Evolutionary conservation across 805 yeast genomes (phyloP).

Genomic region (Candida vaughaniae): DNA sequence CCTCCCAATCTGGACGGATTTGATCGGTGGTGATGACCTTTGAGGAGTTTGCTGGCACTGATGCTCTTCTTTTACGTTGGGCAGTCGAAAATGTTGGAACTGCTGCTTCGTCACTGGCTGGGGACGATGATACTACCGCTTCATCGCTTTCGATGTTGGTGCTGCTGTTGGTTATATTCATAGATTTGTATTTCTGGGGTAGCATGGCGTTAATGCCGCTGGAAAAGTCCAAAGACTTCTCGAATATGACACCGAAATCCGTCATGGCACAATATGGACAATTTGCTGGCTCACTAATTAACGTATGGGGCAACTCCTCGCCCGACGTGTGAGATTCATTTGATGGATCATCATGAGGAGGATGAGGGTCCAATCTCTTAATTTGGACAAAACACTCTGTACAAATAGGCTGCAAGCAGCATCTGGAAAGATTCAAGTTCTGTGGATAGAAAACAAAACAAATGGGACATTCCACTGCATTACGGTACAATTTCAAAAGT

Average conservation of each 20-base stretch:
- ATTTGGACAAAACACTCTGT: slow-evolving; percentile 97
- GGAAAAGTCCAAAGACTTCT: slow-evolving; percentile 53
- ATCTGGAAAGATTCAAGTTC: slow-evolving; percentile 73
- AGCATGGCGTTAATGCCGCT: slow-evolving; percentile 58
- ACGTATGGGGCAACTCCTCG: slow-evolving; percentile 52
- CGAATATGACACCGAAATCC: slow-evolving; percentile 80
- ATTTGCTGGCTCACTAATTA: slow-evolving; percentile 82
- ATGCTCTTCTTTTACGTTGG: slow-evolving; percentile 28
- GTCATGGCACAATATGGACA: slow-evolving; percentile 94
- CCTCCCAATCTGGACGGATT: slow-evolving; percentile 93
- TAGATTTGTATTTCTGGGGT: slow-evolving; percentile 32
- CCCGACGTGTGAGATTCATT: slow-evolving; percentile 22
- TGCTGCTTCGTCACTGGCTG: slow-evolving; percentile 1
- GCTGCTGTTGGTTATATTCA: not conserved
- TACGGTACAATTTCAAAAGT: slow-evolving; percentile 59
- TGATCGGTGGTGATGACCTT: slow-evolving; percentile 75
- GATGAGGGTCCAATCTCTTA: slow-evolving; percentile 88
- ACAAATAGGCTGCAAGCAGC: slow-evolving; percentile 93
- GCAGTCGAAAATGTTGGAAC: not conserved
- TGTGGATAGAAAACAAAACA: slow-evolving; percentile 87
- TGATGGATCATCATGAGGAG: slow-evolving; percentile 64
- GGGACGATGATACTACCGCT: slow-evolving; percentile 10
- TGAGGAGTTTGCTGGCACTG: slow-evolving; percentile 65
- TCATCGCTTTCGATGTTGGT: slow-evolving; percentile 5
- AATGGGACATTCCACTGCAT: slow-evolving; percentile 86